Evolutionary conservation across 2,329 filamentous ascomycete species (phyloP), one percentile per base, ranked within the genome.

Genomic region (Colletotrichum sp.): DNA sequence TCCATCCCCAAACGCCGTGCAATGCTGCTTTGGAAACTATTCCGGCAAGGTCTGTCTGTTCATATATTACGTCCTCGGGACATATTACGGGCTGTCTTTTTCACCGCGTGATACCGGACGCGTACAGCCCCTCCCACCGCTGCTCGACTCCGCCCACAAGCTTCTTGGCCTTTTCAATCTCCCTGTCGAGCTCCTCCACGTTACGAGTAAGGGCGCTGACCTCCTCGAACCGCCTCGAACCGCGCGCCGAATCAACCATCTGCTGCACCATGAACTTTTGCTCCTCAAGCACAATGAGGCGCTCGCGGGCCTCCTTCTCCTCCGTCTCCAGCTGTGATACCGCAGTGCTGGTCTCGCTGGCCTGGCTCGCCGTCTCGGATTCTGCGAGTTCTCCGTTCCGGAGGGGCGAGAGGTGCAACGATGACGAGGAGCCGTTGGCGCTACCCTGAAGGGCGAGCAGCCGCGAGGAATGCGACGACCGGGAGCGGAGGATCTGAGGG

Each of bases 231-330:
- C 95, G 92, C 32, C 95, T 88, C 13, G 94, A 91, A 57, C 93
- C 93, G 64, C 93, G 93, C 1, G 96, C 95, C 76, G 93, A 91
- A 9, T 91, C 91, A 60, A 98, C 91, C 95, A 98, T 98, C 79
- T 95, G 93, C 48, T 93, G 92, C 0, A 98, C 95, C 85, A 98
- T 92, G 84, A 98, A 98, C 78, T 93, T 94, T 83, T 98, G 96
- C 85, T 98, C 96, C 83, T 98, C 95, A 1, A 98, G 88, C 8
- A 98, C 93, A 34, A 97, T 94, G 15, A 98, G 86, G 6, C 92
- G 89, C 80, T 98, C 96, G 19, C 94, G 91, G 2, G 98, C 86
- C 25, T 95, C 91, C 82, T 95, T 96, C 83, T 98, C 96, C 82
- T 98, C 95, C 0, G 90, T 91, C 83, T 98, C 96, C 6, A 98